These are phyloP conservation scores for Boechera divaricarpa DNA, from an alignment of 345 rosid genomes.

Conservation along the genomic window DNA sequence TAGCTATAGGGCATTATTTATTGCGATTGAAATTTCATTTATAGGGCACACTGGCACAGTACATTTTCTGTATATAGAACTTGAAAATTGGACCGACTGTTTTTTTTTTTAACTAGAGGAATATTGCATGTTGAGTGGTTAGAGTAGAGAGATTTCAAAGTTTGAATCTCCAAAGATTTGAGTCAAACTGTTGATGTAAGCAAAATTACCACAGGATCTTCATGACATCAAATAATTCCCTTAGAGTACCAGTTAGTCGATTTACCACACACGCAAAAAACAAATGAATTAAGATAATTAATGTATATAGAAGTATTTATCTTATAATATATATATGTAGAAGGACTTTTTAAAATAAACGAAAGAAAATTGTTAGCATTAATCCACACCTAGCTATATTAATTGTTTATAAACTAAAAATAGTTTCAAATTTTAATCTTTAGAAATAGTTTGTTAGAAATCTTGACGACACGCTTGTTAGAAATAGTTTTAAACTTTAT, in stretches of 20 bases:
- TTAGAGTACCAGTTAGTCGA: conserved; percentile 5
- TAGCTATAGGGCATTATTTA: conserved; percentile 22
- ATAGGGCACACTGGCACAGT: conserved; percentile 12
- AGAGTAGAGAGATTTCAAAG: conserved; percentile 17
- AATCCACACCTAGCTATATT: no score
- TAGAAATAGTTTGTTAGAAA: no score
- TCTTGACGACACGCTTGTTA: no score
- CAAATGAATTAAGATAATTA: neutral
- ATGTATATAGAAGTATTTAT: neutral
- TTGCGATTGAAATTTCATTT: conserved; percentile 38
- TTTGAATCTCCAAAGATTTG: conserved; percentile 33
- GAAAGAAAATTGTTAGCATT: no score
- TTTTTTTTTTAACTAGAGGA: neutral
- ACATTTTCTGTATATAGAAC: conserved; percentile 32
- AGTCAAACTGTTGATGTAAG: conserved; percentile 40
- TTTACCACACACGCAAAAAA: neutral
- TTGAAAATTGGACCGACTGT: conserved; percentile 27
- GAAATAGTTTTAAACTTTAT: neutral
- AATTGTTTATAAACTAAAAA: no score
- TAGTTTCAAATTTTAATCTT: no score
- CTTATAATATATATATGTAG: no score
- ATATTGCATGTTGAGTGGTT: conserved; percentile 39
- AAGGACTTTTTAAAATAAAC: no score
- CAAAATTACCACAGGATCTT: conserved; percentile 22
- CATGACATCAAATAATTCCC: conserved; percentile 30